Percentiles rank a stretch among this genome's conserved stretches.
phyloP scores from a whole-genome alignment of 345 rosid genomes.

The Fremontodendron californicum region DNA sequence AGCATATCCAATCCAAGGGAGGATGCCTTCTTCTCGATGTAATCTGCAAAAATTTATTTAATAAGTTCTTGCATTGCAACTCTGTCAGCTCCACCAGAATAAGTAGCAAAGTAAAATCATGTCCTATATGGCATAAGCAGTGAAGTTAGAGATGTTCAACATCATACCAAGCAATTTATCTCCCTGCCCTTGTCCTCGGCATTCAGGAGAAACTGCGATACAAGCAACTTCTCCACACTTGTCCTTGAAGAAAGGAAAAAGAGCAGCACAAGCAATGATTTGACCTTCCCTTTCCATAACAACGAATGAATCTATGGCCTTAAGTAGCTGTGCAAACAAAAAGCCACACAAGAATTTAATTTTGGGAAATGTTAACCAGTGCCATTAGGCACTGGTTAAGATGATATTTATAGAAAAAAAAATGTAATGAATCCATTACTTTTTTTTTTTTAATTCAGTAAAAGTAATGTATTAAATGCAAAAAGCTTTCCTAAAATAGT shows the following conservation, averaged over 20 bases:
- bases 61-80: not conserved
- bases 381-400: too few species aligned
- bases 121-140: not conserved
- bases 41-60: slow-evolving; percentile 64
- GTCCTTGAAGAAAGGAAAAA: slow-evolving; percentile 74
- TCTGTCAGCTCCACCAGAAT: not conserved
- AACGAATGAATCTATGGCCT: slow-evolving; percentile 26
- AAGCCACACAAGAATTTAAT: slow-evolving; percentile 16
- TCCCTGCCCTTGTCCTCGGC: slow-evolving; percentile 96
- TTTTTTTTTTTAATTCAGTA: too few species aligned
- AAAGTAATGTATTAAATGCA: too few species aligned
- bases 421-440: too few species aligned
- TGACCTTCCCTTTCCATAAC: slow-evolving; percentile 66
- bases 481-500: too few species aligned
- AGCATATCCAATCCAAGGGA: slow-evolving; percentile 66
- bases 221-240: slow-evolving; percentile 94
- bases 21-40: slow-evolving; percentile 81
- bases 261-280: slow-evolving; percentile 88
- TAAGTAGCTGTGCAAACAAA: slow-evolving; percentile 46
- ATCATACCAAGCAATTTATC: slow-evolving; percentile 84
- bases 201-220: slow-evolving; percentile 86
- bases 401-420: too few species aligned
- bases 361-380: too few species aligned
- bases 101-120: not conserved
- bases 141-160: not conserved